Conservation (phyloP, 2,329 filamentous ascomycete genomes). For the Microdochium paspali region DNA sequence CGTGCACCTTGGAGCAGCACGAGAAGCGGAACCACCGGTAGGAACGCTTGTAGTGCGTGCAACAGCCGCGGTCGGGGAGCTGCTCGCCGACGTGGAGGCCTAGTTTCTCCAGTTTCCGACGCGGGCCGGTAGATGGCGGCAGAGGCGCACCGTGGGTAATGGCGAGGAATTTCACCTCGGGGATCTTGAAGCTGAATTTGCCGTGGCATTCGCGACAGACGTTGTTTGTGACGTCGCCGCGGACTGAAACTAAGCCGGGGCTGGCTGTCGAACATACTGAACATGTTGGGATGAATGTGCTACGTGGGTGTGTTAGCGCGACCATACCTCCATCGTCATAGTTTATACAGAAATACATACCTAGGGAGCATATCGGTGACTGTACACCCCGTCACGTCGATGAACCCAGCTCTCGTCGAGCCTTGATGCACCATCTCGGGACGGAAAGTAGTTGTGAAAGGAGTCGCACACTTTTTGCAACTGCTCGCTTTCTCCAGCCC, state of each 20-base stretch:
- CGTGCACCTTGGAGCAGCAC: constrained; percentile 47
- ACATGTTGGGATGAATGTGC: constrained; percentile 72
- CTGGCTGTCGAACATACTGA: constrained; percentile 62
- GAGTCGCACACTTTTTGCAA: constrained; percentile 50
- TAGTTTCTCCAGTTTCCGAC: constrained; percentile 40
- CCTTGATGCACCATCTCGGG: constrained; percentile 63
- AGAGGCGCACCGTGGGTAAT: constrained; percentile 47
- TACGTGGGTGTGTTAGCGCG: constrained; percentile 18
- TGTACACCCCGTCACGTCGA: constrained; percentile 67
- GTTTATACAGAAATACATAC: constrained; percentile 22
- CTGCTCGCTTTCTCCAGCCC: constrained; percentile 37
- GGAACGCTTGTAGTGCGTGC: constrained; percentile 47
- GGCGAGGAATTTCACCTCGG: constrained; percentile 68
- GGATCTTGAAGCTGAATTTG: constrained; percentile 71
- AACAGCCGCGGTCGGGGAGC: constrained; percentile 43
- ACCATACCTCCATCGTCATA: not conserved
- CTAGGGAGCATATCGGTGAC: constrained; percentile 67
- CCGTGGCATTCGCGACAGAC: constrained; percentile 72
- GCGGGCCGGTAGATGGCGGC: constrained; percentile 28
- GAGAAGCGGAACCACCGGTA: constrained; percentile 59
- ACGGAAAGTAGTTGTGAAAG: constrained; percentile 46
- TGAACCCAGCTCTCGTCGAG: constrained; percentile 67
- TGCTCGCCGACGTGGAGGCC: constrained; percentile 48
- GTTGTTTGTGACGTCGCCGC: constrained; percentile 64
- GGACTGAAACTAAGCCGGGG: constrained; percentile 60